Evolutionary conservation across 2,329 filamentous ascomycete genomes (phyloP).

Genomic region (Diatrype stigma): DNA sequence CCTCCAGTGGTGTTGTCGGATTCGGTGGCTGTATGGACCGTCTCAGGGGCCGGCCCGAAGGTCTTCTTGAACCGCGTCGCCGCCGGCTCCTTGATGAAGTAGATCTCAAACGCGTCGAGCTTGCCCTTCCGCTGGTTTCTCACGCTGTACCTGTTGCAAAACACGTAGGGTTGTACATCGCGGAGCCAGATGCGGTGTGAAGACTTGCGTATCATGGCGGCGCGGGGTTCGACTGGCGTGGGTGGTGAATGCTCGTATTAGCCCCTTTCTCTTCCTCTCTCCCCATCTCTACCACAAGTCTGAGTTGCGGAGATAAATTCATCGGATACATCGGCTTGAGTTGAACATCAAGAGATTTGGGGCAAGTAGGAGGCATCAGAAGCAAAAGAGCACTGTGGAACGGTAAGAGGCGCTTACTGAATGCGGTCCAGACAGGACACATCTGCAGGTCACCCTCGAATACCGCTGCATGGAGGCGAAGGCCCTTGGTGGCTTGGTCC

Average conservation of each 20-base stretch:
- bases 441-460: constrained; percentile 49
- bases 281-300: background rate
- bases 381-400: background rate
- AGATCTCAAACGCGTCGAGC: constrained; percentile 46
- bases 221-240: constrained; percentile 48
- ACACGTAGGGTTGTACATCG: constrained; percentile 55
- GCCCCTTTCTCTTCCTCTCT: background rate
- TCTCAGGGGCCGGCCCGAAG: constrained; percentile 33
- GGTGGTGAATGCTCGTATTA: background rate
- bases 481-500: constrained; percentile 42
- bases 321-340: background rate
- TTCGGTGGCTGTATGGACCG: constrained; percentile 2
- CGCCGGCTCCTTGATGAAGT: constrained; percentile 35
- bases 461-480: constrained; percentile 53
- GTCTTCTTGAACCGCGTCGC: constrained; percentile 38
- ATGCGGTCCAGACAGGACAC: constrained; percentile 62
- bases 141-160: constrained; percentile 52
- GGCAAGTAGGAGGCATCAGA: background rate
- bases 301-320: too few species aligned
- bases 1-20: background rate
- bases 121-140: constrained; percentile 46
- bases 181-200: constrained; percentile 46
- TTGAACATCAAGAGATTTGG: background rate
- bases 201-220: constrained; percentile 49
- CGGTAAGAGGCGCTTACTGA: constrained; percentile 38